Base-by-base conservation (phyloP, 768 basidiomycete species). In the Hemileccinum impolitum region DNA sequence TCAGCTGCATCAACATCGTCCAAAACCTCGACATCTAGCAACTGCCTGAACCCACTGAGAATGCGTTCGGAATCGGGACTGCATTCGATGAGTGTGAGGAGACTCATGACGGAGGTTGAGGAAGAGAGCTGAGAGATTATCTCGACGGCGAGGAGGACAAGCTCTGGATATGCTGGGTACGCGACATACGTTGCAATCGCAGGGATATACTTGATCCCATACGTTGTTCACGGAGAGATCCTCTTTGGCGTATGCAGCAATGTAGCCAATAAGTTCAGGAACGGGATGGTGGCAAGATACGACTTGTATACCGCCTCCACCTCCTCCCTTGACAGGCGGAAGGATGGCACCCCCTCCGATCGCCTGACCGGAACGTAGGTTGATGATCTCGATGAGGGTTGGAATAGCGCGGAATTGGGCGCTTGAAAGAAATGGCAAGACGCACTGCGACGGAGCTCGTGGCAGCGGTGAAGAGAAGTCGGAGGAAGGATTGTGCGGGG, bases 251-350 rank as follows among this genome's bases (percentile, higher is more conserved):
- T 87, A 60, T 93, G 91, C 23, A 98, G 75, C 50, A 97, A 78
- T 0, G 90, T 84, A 57, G 79, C 78, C 51, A 98, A 80, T 39
- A 97, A 78, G 48, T 80, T 78, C 43, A 97, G 70, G 72, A 97
- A 95, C 0, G 94, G 85, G 18, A 90, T 85, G 0, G 94, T 95
- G 8, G 90, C 80, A 0, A 94, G 93, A 66, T 95, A 98, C 48
- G 85, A 61, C 65, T 80, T 79, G 62, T 85, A 81, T 4, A 77
- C 75, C 13, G 88, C 73, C 67, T 98, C 95, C 45, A 94, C 81
- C 56, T 92, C 86, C 84, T 0, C 94, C 92, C 60, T 85, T 87
- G 10, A 79, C 78, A 18, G 84, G 74, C 4, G 80, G 73, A 6
- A 85, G 60, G 34, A 62, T 52, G 8, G 48, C 43, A 37, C 37